These are phyloP conservation scores for Globisporangium radiosum DNA, from an alignment of 352 stramenopile genomes.

Conservation along the genomic window DNA sequence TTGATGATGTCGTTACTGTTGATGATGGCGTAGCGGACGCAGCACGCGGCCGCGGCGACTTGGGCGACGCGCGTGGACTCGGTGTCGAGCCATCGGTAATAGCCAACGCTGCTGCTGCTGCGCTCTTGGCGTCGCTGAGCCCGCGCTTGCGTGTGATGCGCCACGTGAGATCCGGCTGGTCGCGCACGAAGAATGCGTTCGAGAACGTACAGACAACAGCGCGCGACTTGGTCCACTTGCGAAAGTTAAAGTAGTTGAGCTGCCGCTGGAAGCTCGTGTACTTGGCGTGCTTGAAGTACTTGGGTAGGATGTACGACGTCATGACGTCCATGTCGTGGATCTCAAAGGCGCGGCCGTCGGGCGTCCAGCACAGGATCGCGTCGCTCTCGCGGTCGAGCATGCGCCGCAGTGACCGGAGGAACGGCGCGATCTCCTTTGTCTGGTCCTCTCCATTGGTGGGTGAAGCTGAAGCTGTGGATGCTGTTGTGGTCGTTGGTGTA, in stretches of 20 bases:
- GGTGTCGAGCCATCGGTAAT: not conserved
- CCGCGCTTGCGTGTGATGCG: slow-evolving; percentile 71
- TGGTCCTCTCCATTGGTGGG: slow-evolving; percentile 12
- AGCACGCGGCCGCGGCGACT: not conserved
- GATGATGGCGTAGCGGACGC: too few species aligned
- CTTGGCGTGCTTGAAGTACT: slow-evolving; percentile 88
- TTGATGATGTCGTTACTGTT: too few species aligned
- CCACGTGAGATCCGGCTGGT: slow-evolving; percentile 66
- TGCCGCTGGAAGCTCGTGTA: slow-evolving; percentile 87
- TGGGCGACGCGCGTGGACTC: slow-evolving; percentile 11
- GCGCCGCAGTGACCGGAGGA: slow-evolving; percentile 42
- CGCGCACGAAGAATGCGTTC: slow-evolving; percentile 68
- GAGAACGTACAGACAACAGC: slow-evolving; percentile 85
- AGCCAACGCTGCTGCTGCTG: not conserved
- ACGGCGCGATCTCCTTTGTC: slow-evolving; percentile 51
- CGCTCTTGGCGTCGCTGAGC: slow-evolving; percentile 14
- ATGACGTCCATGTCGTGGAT: slow-evolving; percentile 41
- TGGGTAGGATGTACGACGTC: slow-evolving; percentile 67
- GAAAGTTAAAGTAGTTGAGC: slow-evolving; percentile 87
- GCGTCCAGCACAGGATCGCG: slow-evolving; percentile 53
- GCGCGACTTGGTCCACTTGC: slow-evolving; percentile 49
- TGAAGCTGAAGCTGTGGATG: not conserved
- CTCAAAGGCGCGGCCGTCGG: slow-evolving; percentile 37
- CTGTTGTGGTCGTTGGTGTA: not conserved
- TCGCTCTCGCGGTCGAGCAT: slow-evolving; percentile 58